Evolutionary conservation across 495 filamentous ascomycete genomes (phyloP).

Genomic region (Cairneyella variabilis): DNA sequence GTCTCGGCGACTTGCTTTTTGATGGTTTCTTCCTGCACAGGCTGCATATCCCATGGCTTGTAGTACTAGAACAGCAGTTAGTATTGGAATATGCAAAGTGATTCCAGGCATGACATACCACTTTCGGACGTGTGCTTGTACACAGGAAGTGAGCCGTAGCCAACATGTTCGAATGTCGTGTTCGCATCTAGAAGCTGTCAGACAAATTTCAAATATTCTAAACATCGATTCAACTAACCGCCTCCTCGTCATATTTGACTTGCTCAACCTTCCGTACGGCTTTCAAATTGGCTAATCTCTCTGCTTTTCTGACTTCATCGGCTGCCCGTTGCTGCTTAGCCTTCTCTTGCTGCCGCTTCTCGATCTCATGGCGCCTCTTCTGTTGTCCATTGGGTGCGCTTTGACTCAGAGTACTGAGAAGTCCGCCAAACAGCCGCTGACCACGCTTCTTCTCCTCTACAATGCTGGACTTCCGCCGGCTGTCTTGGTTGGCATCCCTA

Average conservation of each 20-base stretch:
- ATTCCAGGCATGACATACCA: conserved; percentile 55
- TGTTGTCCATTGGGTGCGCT: conserved; percentile 60
- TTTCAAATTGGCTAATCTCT: conserved; percentile 56
- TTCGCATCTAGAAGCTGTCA: conserved; percentile 63
- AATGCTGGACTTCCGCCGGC: conserved; percentile 42
- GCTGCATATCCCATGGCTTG: conserved; percentile 74
- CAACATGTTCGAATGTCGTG: conserved; percentile 61
- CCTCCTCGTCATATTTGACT: conserved; percentile 71
- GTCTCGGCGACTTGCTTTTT: conserved; percentile 41
- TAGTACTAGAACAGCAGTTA: conserved; percentile 60
- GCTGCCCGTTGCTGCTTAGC: conserved; percentile 64
- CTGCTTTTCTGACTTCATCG: conserved; percentile 63
- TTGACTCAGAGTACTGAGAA: conserved; percentile 85
- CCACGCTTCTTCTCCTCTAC: conserved; percentile 84
- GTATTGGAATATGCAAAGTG: neutral
- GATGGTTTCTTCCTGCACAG: conserved; percentile 44
- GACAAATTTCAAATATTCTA: conserved; percentile 8
- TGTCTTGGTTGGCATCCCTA: conserved; percentile 9
- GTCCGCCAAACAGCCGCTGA: conserved; percentile 82
- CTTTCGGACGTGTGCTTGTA: conserved; percentile 67
- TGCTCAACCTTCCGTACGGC: conserved; percentile 63
- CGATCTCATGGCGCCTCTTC: conserved; percentile 81
- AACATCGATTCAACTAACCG: conserved; percentile 50
- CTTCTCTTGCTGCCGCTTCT: conserved; percentile 84
- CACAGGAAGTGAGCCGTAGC: conserved; percentile 70